phyloP scores from a whole-genome alignment of 176 grass and related monocot species.

The Carex cristatella region DNA sequence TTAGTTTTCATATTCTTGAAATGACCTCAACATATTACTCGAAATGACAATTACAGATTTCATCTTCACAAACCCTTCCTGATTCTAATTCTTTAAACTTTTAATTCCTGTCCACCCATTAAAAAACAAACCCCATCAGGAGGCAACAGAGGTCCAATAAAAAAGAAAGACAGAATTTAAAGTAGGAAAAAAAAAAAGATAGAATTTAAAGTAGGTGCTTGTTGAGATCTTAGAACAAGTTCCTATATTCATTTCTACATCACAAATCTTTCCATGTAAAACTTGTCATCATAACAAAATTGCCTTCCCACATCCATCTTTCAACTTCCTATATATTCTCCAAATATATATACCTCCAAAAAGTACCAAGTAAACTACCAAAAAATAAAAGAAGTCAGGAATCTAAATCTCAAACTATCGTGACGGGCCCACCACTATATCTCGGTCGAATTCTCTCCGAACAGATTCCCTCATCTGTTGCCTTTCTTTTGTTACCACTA shows the following conservation, averaged over 20 bases:
- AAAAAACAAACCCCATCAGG: background rate
- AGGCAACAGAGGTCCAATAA: background rate
- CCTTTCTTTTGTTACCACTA: conserved; percentile 57
- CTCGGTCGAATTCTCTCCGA: conserved; percentile 49
- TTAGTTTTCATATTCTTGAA: too few species aligned
- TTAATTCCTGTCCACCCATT: too few species aligned
- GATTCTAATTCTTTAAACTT: too few species aligned
- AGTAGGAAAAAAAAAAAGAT: background rate
- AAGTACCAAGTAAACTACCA: background rate
- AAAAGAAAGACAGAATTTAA: background rate
- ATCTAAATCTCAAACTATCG: conserved; percentile 18
- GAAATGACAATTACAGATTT: too few species aligned
- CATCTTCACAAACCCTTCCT: too few species aligned
- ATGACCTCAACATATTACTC: too few species aligned
- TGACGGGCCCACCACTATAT: conserved; percentile 21
- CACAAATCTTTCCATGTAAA: conserved; percentile 6
- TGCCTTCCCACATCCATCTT: background rate
- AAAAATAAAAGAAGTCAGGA: conserved; percentile 1
- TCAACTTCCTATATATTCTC: conserved; percentile 20
- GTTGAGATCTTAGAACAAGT: background rate
- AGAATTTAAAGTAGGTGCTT: background rate
- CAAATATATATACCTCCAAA: background rate
- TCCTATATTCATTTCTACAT: conserved; percentile 13
- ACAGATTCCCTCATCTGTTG: conserved; percentile 36
- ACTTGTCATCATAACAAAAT: conserved; percentile 9